phyloP scores from a whole-genome alignment of 768 basidiomycete species.

The Calocybe gangraenosa region DNA sequence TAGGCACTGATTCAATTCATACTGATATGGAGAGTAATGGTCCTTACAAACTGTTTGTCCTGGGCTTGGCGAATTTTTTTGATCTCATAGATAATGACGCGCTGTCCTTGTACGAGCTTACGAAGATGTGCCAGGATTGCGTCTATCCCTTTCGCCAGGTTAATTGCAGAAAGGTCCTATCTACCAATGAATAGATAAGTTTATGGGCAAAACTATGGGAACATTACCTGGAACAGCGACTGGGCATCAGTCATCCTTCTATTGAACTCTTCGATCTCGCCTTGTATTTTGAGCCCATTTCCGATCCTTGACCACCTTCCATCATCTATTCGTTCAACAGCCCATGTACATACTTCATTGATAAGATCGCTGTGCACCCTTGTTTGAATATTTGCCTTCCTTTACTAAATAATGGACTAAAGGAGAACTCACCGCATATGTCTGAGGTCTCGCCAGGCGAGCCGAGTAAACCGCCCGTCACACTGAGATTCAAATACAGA shows the following conservation, averaged over 20 bases:
- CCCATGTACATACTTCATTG: no score
- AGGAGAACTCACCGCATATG: not conserved
- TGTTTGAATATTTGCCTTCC: no score
- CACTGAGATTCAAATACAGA: not conserved
- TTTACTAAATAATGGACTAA: no score
- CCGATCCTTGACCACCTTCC: conserved; percentile 1
- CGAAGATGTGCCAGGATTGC: not conserved
- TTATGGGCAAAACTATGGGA: not conserved
- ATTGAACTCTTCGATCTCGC: conserved; percentile 4
- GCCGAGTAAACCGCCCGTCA: conserved; percentile 3
- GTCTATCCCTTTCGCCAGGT: conserved; percentile 4
- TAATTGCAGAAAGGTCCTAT: conserved; percentile 5
- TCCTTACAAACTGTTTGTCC: no score
- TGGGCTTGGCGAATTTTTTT: not conserved
- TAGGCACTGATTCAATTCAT: not conserved
- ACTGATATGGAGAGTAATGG: not conserved
- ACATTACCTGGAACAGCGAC: conserved; percentile 3
- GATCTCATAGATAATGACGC: not conserved
- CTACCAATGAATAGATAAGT: not conserved
- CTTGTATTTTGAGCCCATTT: not conserved
- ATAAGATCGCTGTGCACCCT: no score
- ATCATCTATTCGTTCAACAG: no score
- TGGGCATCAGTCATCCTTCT: conserved; percentile 1
- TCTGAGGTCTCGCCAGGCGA: not conserved
- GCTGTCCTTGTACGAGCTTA: no score